phyloP scores from a whole-genome alignment of 2,329 filamentous ascomycete genomes.

The Aureobasidium vineae region DNA sequence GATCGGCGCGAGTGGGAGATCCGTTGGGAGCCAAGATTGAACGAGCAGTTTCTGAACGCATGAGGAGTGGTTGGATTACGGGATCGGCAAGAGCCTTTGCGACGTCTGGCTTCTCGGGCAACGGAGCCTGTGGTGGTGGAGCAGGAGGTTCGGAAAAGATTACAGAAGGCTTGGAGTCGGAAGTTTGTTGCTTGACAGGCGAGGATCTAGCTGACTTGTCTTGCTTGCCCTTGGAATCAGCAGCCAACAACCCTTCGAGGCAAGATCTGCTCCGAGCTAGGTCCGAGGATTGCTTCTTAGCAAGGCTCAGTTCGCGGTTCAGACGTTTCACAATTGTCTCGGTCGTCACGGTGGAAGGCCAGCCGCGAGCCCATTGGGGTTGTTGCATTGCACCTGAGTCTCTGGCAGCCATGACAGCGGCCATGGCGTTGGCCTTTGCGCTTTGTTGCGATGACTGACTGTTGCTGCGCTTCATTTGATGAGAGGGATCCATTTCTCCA shows the following conservation, averaged over 20 bases:
- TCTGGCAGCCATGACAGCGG: conserved; percentile 39
- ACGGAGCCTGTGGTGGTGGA: conserved; percentile 85
- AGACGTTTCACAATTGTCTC: conserved; percentile 91
- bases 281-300: conserved; percentile 83
- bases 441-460: conserved; percentile 46
- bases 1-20: conserved; percentile 60
- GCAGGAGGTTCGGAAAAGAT: conserved; percentile 78
- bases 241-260: conserved; percentile 70
- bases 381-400: conserved; percentile 52
- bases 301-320: conserved; percentile 83
- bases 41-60: conserved; percentile 72
- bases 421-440: conserved; percentile 28
- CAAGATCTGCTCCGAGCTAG: conserved; percentile 79
- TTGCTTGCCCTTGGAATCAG: conserved; percentile 58
- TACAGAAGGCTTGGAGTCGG: conserved; percentile 71
- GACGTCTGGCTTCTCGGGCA: conserved; percentile 88
- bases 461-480: conserved; percentile 59
- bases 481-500: conserved; percentile 77
- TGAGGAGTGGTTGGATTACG: conserved; percentile 61
- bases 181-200: conserved; percentile 57
- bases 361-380: conserved; percentile 76
- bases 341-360: conserved; percentile 84
- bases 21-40: conserved; percentile 53
- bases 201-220: conserved; percentile 45
- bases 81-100: conserved; percentile 49